Base-by-base conservation (phyloP, 2,329 filamentous ascomycete genomes). In the Tolypocladium tropicale region DNA sequence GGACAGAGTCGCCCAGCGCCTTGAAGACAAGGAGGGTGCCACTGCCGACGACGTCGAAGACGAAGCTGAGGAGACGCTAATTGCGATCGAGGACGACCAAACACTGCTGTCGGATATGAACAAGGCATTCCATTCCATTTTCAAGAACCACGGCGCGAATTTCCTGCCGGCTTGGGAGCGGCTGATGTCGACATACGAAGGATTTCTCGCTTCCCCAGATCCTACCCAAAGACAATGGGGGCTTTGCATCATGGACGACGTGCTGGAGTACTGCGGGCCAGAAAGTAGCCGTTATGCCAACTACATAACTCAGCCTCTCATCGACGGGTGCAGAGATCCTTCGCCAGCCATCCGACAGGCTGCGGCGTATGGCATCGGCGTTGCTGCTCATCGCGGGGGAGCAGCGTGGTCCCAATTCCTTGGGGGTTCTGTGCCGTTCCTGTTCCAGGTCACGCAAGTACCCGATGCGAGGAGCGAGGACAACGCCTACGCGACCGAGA, bases 71-170 rank as follows among this genome's bases (percentile, higher is more conserved):
- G 93, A 96, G 54, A 83, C 86, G 49, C 79, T 95, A 34, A 88
- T 95, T 64, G 94, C 93, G 14, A 92, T 99, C 52, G 94, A 99
- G 71, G 94, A 99, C 63, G 94, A 99, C 68, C 93, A 97, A 73
- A 96, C 91, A 25, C 80, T 99, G 21, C 81, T 99, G 48, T 96
- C 92, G 2, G 94, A 99, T 68, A 99, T 99, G 94, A 99, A 99
- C 83, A 99, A 99, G 78, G 93, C 94, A 0, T 99, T 95, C 81
- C 94, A 99, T 74, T 93, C 91, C 58, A 90, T 99, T 62, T 99
- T 99, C 81, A 97, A 97, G 78, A 92, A 96, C 75, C 91, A 96
- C 69, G 89, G 90, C 28, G 79, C 84, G 11, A 77, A 81, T 12
- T 99, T 99, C 78, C 79, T 99, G 55, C 87, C 85, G 6, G 79